Evolutionary conservation across 345 rosid genomes (phyloP).

Genomic region (Corchorus capsularis): DNA sequence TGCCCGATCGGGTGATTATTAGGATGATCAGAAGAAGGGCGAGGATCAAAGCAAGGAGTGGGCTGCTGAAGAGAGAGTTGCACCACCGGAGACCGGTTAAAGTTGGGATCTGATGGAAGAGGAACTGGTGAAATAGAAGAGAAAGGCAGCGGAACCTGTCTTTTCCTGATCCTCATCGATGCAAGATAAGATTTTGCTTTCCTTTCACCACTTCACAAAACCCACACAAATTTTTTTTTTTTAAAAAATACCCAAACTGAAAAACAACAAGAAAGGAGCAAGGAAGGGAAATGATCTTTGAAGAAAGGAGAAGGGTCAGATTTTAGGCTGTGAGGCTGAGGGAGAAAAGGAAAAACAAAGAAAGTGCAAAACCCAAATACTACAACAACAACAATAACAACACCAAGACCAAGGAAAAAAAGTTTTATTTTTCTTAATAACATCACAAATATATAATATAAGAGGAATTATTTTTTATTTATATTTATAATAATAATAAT

Average conservation of each 20-base stretch:
- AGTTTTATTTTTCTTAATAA: constrained; percentile 2
- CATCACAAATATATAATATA: neutral
- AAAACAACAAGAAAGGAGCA: neutral
- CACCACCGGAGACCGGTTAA: constrained; percentile 53
- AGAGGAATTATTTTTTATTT: too few species aligned
- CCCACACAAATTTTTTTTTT: too few species aligned
- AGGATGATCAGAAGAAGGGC: constrained; percentile 41
- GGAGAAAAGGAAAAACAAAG: constrained; percentile 3
- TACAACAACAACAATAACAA: constrained; percentile 16
- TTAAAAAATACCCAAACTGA: neutral
- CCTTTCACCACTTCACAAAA: neutral
- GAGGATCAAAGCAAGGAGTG: constrained; percentile 16
- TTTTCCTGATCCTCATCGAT: constrained; percentile 94
- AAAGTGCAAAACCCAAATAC: constrained; percentile 34
- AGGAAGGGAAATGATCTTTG: constrained; percentile 22
- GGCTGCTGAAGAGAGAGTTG: constrained; percentile 37
- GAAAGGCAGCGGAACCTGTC: constrained; percentile 71
- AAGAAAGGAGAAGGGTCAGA: constrained; percentile 5
- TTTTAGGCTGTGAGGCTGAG: neutral
- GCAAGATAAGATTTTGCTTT: constrained; percentile 14
- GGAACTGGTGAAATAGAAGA: constrained; percentile 79
- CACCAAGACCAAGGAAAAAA: constrained; percentile 16
- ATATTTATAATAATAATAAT: constrained; percentile 10
- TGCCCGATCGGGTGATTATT: constrained; percentile 47
- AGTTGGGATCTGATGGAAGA: constrained; percentile 84